phyloP scores from a whole-genome alignment of 1,284 basidiomycete genomes.

The Albatrellus sp. region DNA sequence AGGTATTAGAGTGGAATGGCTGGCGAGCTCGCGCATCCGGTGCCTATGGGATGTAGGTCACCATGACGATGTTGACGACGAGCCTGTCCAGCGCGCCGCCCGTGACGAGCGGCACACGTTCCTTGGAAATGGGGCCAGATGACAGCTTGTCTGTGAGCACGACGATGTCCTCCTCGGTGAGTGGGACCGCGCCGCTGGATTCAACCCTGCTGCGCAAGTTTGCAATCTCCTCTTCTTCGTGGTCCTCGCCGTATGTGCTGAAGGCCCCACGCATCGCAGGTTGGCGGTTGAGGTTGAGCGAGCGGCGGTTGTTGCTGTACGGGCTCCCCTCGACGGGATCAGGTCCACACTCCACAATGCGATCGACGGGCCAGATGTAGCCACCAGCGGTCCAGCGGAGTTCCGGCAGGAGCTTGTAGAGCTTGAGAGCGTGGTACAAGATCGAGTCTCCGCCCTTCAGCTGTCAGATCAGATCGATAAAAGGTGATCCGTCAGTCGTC shows the following conservation, averaged over 20 bases:
- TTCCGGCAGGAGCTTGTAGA: slow-evolving; percentile 61
- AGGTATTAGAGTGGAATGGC: no score
- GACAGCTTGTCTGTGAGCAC: slow-evolving; percentile 45
- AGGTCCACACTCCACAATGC: slow-evolving; percentile 47
- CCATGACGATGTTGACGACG: slow-evolving; percentile 59
- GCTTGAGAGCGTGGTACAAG: slow-evolving; percentile 61
- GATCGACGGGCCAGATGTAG: slow-evolving; percentile 67
- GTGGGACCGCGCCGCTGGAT: slow-evolving; percentile 51
- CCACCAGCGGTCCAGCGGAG: slow-evolving; percentile 71
- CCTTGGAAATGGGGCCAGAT: slow-evolving; percentile 39
- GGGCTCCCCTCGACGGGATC: slow-evolving; percentile 29
- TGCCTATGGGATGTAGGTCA: slow-evolving; percentile 45
- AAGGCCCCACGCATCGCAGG: slow-evolving; percentile 31
- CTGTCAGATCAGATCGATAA: slow-evolving; percentile 23
- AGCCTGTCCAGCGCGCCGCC: slow-evolving; percentile 56
- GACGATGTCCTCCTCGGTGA: slow-evolving; percentile 49
- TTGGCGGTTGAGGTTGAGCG: slow-evolving; percentile 18
- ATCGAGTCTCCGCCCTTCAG: slow-evolving; percentile 66
- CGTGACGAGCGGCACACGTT: slow-evolving; percentile 57
- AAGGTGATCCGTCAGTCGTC: background rate
- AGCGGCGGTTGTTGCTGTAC: slow-evolving; percentile 17
- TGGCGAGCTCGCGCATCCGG: no score
- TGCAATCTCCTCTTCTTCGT: slow-evolving; percentile 33
- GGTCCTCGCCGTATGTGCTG: slow-evolving; percentile 24
- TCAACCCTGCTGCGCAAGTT: slow-evolving; percentile 43